phyloP scores from a whole-genome alignment of 2,329 filamentous ascomycete species.

The Neurospora sp. region DNA sequence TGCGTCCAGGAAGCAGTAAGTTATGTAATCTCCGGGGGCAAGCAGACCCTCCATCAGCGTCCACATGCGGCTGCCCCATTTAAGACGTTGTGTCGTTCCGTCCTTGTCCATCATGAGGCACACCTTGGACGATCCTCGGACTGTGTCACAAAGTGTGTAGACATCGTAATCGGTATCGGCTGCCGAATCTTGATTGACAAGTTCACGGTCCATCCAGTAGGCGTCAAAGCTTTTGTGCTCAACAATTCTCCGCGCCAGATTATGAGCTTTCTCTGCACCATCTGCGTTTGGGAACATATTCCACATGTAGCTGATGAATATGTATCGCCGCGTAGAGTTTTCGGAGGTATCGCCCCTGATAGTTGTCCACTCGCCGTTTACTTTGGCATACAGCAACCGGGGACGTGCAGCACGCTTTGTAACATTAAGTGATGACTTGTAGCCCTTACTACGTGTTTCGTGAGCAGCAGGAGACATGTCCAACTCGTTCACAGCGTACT shows the following conservation, averaged over 20 bases:
- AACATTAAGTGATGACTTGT: neutral
- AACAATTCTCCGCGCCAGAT: neutral
- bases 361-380: neutral
- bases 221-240: neutral
- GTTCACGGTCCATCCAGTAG: neutral
- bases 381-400: neutral
- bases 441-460: neutral
- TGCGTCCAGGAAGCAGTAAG: slow-evolving; percentile 13
- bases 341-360: neutral
- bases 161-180: neutral
- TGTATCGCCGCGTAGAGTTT: neutral
- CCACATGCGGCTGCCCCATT: slow-evolving; percentile 23
- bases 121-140: neutral
- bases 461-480: neutral
- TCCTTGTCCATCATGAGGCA: neutral
- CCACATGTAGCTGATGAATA: neutral
- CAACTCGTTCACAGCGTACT: neutral
- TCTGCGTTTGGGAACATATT: neutral
- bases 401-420: neutral
- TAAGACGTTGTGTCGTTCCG: neutral
- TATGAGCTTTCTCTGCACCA: neutral
- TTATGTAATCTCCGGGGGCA: slow-evolving; percentile 11
- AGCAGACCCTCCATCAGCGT: slow-evolving; percentile 23
- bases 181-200: neutral
- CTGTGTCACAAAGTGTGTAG: neutral